Percentiles rank a stretch among this genome's conserved stretches.
Evolutionary conservation across 2,329 filamentous ascomycete species (phyloP).

Genomic region (Penicillium freii): DNA sequence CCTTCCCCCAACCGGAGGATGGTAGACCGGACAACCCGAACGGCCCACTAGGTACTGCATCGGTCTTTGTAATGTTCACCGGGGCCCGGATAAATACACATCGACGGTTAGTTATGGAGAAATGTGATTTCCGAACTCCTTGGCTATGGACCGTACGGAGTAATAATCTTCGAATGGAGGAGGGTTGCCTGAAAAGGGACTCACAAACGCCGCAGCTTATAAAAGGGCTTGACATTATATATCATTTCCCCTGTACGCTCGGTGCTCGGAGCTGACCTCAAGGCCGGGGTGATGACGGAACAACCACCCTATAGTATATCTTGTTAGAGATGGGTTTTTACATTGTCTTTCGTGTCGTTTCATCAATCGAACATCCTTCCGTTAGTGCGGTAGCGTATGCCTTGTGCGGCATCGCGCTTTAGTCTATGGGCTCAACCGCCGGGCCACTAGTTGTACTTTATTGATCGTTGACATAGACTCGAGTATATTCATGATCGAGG

Average conservation of each 20-base stretch:
- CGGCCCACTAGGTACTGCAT: constrained; percentile 23
- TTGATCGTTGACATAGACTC: neutral
- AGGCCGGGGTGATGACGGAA: too few species aligned
- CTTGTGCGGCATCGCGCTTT: neutral
- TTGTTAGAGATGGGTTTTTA: too few species aligned
- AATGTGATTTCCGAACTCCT: neutral
- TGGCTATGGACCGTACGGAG: neutral
- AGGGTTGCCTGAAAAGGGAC: neutral
- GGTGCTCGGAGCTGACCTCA: too few species aligned
- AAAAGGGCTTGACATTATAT: neutral
- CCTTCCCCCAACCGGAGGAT: constrained; percentile 25
- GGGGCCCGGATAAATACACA: constrained; percentile 28
- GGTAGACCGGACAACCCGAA: constrained; percentile 25
- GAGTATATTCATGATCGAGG: neutral
- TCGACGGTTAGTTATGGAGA: constrained; percentile 6
- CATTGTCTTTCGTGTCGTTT: neutral
- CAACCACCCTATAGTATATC: too few species aligned
- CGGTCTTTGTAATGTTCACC: constrained; percentile 22
- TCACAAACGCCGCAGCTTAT: neutral
- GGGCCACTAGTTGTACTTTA: neutral
- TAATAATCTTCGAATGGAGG: too few species aligned
- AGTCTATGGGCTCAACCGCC: neutral
- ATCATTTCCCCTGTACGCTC: too few species aligned
- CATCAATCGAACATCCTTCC: neutral
- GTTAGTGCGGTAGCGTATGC: neutral